These are phyloP conservation scores for Pinus tabuliformis DNA, from an alignment of 75 land plant genomes.

Conservation along the genomic window DNA sequence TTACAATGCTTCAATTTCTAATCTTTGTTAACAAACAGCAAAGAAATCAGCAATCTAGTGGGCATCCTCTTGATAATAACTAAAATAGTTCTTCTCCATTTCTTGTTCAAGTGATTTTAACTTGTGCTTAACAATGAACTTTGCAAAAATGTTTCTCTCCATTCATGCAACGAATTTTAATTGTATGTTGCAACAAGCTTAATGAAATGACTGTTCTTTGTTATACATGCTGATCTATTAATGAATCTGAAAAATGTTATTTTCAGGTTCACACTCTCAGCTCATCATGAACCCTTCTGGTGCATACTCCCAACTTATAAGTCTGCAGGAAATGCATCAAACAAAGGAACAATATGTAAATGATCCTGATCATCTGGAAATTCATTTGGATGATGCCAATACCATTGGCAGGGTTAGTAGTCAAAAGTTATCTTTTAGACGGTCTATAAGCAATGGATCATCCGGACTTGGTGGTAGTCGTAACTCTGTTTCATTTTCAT, in stretches of 20 bases:
- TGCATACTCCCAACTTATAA: slow-evolving; percentile 69
- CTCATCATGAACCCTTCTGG: slow-evolving; percentile 57
- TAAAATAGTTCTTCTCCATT: not conserved
- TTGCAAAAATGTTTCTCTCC: not conserved
- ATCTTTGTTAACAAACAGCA: too few species aligned
- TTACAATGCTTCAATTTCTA: not conserved
- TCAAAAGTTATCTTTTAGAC: slow-evolving; percentile 10
- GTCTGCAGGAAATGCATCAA: slow-evolving; percentile 29
- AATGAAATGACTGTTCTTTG: not conserved
- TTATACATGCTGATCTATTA: not conserved
- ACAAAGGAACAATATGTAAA: slow-evolving; percentile 3
- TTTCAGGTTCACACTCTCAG: slow-evolving; percentile 62
- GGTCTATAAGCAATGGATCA: slow-evolving; percentile 29
- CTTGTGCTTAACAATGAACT: not conserved
- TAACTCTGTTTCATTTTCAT: slow-evolving; percentile 15
- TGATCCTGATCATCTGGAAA: slow-evolving; percentile 7
- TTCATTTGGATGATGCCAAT: slow-evolving; percentile 16
- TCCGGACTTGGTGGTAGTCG: slow-evolving; percentile 22
- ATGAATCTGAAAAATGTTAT: not conserved
- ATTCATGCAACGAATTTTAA: not conserved
- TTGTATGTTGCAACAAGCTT: not conserved
- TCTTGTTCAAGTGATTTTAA: not conserved
- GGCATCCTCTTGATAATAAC: not conserved
- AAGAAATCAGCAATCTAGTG: not conserved
- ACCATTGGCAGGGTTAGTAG: slow-evolving; percentile 12